Base-by-base conservation (phyloP, 2,329 filamentous ascomycete genomes). In the Aspergillus sp. region DNA sequence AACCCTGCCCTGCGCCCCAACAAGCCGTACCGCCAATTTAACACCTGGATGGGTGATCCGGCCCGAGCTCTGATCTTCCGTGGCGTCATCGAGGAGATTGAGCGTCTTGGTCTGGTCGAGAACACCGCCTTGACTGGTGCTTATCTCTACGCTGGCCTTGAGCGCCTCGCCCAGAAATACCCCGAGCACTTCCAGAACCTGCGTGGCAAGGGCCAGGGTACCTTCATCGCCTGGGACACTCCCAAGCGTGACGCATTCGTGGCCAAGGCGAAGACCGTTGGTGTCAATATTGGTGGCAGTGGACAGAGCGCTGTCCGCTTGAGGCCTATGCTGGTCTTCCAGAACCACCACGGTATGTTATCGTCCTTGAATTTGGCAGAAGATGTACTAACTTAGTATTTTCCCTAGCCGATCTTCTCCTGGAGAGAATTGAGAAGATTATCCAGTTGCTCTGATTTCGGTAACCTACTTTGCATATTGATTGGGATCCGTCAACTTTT, bases 1-100 rank as follows among this genome's bases (percentile, higher is more conserved):
- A 84, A 93, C 76, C 78, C 81, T 7, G 82, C 80, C 38, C 77
- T 95, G 57, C 78, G 86, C 8, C 89, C 89, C 52, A 94, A 94
- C 76, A 90, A 90, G 78, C 86, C 90, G 4, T 95, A 94, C 76
- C 83, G 89, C 52, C 89, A 95, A 72, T 95, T 95, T 78, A 95
- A 95, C 77, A 95, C 88, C 42, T 95, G 89, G 89, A 94, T 95
- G 85, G 89, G 89, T 60, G 89, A 95, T 72, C 89, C 89, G 10
- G 83, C 85, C 9, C 83, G 88, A 50, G 88, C 86, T 10, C 73
- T 95, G 50, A 77, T 95, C 55, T 94, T 94, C 83, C 81, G 86
- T 53, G 85, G 82, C 61, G 94, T 95, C 71, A 80, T 91, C 63
- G 71, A 86, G 48, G 88, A 95, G 73, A 83, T 94, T 47, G 74